Evolutionary conservation across 1,139 yeast genomes (phyloP), one percentile per base, ranked within the genome.

Genomic region (Yamadazyma songkhlaensis): DNA sequence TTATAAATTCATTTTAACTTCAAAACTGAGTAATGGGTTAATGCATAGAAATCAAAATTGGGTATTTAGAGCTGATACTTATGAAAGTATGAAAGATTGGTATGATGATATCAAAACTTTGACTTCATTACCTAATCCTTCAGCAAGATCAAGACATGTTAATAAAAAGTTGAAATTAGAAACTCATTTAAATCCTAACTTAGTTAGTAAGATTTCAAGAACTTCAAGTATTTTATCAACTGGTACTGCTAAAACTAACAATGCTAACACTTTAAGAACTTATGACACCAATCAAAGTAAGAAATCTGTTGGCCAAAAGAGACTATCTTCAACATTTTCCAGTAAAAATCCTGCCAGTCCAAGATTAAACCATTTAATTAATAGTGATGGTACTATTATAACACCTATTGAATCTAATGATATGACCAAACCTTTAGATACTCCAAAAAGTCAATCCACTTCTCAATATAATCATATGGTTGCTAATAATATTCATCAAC

Each of bases 61-160:
- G 88, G 95, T 89, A 9, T 90, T 92, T 65, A 74, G 96, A 51
- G 83, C 95, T 17, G 90, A 85, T 53, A 77, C 84, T 32, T 84
- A 84, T 53, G 83, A 80, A 33, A 67, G 75, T 34, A 84, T 89
- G 90, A 79, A 84, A 53, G 77, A 73, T 21, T 92, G 98, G 98
- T 87, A 77, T 59, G 76, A 77, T 46, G 95, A 86, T 55, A 71
- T 90, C 46, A 80, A 80, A 52, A 69, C 70, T 31, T 67, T 88
- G 51, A 84, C 88, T 7, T 61, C 67, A 26, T 65, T 83, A 48
- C 67, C 79, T 12, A 72, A 75, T 4, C 82, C 87, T 3, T 59
- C 74, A 7, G 67, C 80, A 9, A 65, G 88, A 46, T 57, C 64
- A 15, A 49, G 62, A 36, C 54, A 44, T 30, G 38, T 60, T 7